phyloP scores from a whole-genome alignment of 1,284 basidiomycete genomes.

The Apiotrichum montevideense region DNA sequence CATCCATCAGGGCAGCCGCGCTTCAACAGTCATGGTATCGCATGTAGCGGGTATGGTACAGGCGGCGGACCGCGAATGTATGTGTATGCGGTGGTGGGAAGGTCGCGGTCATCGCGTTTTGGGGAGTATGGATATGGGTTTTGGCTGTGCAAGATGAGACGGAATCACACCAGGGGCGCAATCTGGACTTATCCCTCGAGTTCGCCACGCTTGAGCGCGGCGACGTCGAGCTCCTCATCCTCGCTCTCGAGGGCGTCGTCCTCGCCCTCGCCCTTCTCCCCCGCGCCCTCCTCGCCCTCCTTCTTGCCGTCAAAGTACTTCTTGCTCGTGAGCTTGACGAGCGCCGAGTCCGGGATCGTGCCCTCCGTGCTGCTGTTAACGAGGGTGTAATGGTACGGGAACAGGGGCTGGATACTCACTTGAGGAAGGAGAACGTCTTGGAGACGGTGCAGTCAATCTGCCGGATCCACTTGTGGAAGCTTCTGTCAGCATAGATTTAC shows the following conservation, averaged over 20 bases:
- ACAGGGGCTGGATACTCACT: slow-evolving; percentile 24
- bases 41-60: too few species aligned
- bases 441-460: slow-evolving; percentile 36
- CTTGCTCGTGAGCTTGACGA: slow-evolving; percentile 55
- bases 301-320: slow-evolving; percentile 50
- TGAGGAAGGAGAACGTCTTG: slow-evolving; percentile 30
- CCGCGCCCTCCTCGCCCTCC: slow-evolving; percentile 47
- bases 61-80: too few species aligned
- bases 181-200: slow-evolving; percentile 56
- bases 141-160: too few species aligned
- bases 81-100: too few species aligned
- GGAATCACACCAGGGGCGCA: too few species aligned
- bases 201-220: slow-evolving; percentile 57
- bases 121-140: too few species aligned
- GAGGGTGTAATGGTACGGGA: too few species aligned
- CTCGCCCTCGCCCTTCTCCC: slow-evolving; percentile 50
- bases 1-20: too few species aligned
- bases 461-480: slow-evolving; percentile 44
- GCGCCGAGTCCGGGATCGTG: slow-evolving; percentile 59
- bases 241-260: slow-evolving; percentile 54
- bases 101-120: too few species aligned
- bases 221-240: not conserved
- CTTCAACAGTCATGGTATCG: too few species aligned
- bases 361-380: slow-evolving; percentile 61
- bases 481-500: slow-evolving; percentile 3